Evolutionary conservation across 2,329 filamentous ascomycete species (phyloP), one percentile per base, ranked within the genome.

Genomic region (Mariannaea elegans): DNA sequence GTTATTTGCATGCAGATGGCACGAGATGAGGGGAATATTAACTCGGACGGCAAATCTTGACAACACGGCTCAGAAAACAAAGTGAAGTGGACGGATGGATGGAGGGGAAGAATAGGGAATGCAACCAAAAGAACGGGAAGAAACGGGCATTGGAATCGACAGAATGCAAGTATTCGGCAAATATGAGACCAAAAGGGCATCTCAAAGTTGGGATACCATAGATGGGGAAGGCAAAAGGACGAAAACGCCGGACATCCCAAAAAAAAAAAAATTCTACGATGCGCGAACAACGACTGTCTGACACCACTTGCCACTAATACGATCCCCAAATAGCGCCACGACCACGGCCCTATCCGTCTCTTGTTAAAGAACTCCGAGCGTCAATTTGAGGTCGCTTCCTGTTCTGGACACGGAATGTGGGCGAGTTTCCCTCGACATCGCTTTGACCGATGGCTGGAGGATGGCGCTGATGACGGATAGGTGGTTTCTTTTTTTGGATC

Each of bases 1-100:
- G 38, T 44, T 42, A 18, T 57, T 38, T 14, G 39, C 42, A 55
- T 47, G 51, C 38, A 55, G 54, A 57, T 53, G 49, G 44, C 19
- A 54, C 23, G 44, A 64, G 53, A 34, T 18, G 44, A 44, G 34
- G 54, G 48, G 36, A 21, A 32, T 16, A 49, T 16, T 36, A 29
- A 29, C 36, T 42, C 47, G 23, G 36, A 39, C 57, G 49, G 45
- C 48, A 31, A 36, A 29, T 49, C 12, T 54, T 16, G 29, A 48
- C 19, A 19, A 51, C 21, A 42, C 51, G 32, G 27, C 38, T n/a
- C 45, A 44, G 42, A 38, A 29, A 32, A 21, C 21, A 9, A 31
- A 48, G 48, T 42, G 48, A 7, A 23, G 21, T n/a, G 46, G 41
- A 38, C 32, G 44, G 47, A 45, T 57, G 44, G 27, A 61, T 41